These are phyloP conservation scores for Escovopsis sp. DNA, from an alignment of 2,329 filamentous ascomycete species.

Conservation along the genomic window DNA sequence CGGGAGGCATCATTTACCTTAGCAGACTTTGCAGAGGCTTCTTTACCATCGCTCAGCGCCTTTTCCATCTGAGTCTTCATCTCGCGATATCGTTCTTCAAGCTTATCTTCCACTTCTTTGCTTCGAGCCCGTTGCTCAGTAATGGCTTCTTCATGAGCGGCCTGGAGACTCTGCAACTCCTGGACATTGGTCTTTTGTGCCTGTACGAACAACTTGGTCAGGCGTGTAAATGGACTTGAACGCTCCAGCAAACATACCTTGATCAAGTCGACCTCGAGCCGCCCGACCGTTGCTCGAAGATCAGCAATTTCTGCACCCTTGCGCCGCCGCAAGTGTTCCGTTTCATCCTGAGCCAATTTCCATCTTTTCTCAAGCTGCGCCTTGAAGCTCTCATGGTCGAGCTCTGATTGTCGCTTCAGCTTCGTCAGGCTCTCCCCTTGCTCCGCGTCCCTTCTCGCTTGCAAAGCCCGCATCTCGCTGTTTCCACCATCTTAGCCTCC, in stretches of 20 bases:
- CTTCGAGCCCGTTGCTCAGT: slow-evolving; percentile 21
- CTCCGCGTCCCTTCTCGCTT: slow-evolving; percentile 10
- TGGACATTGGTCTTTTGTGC: slow-evolving; percentile 43
- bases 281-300: slow-evolving; percentile 42
- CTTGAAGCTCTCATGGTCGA: slow-evolving; percentile 14
- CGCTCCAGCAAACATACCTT: slow-evolving; percentile 27
- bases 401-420: slow-evolving; percentile 7
- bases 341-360: slow-evolving; percentile 32
- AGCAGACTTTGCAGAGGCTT: slow-evolving; percentile 10
- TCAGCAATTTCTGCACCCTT: slow-evolving; percentile 48
- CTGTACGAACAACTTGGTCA: slow-evolving; percentile 17
- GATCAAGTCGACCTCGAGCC: slow-evolving; percentile 45
- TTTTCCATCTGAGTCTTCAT: slow-evolving; percentile 15
- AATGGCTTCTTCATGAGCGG: slow-evolving; percentile 16
- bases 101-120: slow-evolving; percentile 12
- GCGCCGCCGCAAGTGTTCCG: slow-evolving; percentile 31
- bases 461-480: slow-evolving; percentile 19
- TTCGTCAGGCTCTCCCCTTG: slow-evolving; percentile 10
- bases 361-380: slow-evolving; percentile 28
- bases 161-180: slow-evolving; percentile 41
- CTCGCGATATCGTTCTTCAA: slow-evolving; percentile 9
- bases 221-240: not conserved
- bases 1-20: slow-evolving; percentile 10
- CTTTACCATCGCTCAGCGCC: slow-evolving; percentile 7
- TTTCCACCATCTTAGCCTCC: slow-evolving; percentile 5